Percentiles rank a stretch among this genome's conserved stretches.
phyloP scores from a whole-genome alignment of 768 basidiomycete species.

The Tulasnella sp. region DNA sequence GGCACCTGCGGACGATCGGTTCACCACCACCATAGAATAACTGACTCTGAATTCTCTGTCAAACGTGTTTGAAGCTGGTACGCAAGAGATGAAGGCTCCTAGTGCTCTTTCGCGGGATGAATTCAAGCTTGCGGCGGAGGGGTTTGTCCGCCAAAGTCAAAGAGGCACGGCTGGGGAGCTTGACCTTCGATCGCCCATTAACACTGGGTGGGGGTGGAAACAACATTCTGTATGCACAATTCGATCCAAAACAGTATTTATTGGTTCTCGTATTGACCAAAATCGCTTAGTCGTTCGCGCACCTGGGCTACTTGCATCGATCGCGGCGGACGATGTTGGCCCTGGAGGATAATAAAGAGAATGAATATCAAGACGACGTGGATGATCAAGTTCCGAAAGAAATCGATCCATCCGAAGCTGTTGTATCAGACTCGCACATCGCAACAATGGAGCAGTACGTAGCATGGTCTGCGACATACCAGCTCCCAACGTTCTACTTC shows the following conservation, averaged over 20 bases:
- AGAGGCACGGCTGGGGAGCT: not conserved
- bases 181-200: not conserved
- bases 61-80: not conserved
- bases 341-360: not conserved
- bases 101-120: not conserved
- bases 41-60: not conserved
- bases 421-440: constrained; percentile 34
- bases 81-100: not conserved
- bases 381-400: not conserved
- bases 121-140: not conserved
- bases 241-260: not conserved
- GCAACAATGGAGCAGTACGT: constrained; percentile 56
- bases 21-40: not conserved
- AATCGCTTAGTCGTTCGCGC: not conserved
- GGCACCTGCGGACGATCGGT: not conserved
- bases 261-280: too few species aligned
- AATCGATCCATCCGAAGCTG: constrained; percentile 45
- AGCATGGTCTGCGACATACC: constrained; percentile 73
- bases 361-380: not conserved
- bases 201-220: not conserved
- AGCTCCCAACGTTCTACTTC: constrained; percentile 83
- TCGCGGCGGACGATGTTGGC: not conserved
- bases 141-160: not conserved
- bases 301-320: not conserved
- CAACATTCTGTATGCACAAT: not conserved